phyloP scores from a whole-genome alignment of 2,329 filamentous ascomycete species.

The Penicillium sp. region DNA sequence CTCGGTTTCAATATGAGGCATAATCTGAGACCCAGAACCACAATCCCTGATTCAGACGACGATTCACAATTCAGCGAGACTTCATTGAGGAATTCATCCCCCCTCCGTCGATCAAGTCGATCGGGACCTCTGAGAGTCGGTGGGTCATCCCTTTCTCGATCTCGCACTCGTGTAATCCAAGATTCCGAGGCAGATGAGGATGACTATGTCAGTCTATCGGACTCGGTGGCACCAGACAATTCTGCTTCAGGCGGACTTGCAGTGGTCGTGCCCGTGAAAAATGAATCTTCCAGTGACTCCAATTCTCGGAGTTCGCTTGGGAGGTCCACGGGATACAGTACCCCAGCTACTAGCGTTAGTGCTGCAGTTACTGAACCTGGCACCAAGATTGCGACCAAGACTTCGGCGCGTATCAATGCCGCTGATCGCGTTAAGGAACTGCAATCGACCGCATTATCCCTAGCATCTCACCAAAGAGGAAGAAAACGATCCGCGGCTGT shows the following conservation, averaged over 20 bases:
- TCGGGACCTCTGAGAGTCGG: conserved; percentile 5
- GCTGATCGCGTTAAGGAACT: conserved; percentile 42
- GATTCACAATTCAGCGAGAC: conserved; percentile 11
- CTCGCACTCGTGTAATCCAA: conserved; percentile 13
- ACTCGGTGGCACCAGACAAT: not conserved
- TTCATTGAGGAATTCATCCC: conserved; percentile 13
- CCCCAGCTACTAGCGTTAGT: conserved; percentile 53
- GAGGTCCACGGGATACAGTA: conserved; percentile 48
- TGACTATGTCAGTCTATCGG: conserved; percentile 7
- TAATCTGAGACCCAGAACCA: conserved; percentile 8
- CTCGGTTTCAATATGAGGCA: conserved; percentile 11
- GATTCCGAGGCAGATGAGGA: conserved; percentile 17
- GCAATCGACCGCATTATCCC: conserved; percentile 42
- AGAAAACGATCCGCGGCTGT: conserved; percentile 38
- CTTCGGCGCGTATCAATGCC: conserved; percentile 34
- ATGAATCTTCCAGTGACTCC: conserved; percentile 19
- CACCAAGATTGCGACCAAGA: conserved; percentile 21
- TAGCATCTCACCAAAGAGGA: conserved; percentile 30
- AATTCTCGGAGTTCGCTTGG: conserved; percentile 35
- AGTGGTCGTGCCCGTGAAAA: conserved; percentile 27
- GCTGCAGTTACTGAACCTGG: conserved; percentile 45
- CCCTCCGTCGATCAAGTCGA: conserved; percentile 8
- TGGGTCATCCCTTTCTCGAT: conserved; percentile 15
- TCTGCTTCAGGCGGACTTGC: conserved; percentile 9
- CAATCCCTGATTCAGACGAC: conserved; percentile 18